A percentile compares a stretch with the other conserved stretches of the same genome.
These are phyloP conservation scores for Paramecium tetraurelia DNA, from an alignment of 73 alveolate species.

Conservation along the genomic window DNA sequence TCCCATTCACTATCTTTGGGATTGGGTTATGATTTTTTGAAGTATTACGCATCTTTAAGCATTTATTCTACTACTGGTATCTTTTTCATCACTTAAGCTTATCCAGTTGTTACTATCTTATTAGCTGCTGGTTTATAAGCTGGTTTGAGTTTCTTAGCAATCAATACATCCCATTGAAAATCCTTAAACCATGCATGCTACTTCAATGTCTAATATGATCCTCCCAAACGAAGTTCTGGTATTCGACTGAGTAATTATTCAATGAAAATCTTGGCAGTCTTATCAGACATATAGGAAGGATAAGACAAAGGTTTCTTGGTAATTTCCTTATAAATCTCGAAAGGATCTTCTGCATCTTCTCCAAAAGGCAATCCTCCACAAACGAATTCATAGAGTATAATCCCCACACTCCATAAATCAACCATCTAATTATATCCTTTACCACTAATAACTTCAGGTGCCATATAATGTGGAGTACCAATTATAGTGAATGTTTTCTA, in stretches of 20 bases:
- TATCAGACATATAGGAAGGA: conserved; percentile 64
- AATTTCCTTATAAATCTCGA: conserved; percentile 65
- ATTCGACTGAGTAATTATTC: conserved; percentile 33
- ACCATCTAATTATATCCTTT: conserved; percentile 58
- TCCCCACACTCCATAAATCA: conserved; percentile 63
- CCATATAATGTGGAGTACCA: conserved; percentile 71
- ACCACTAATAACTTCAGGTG: conserved; percentile 68
- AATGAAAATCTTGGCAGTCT: conserved; percentile 34
- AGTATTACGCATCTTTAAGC: background rate
- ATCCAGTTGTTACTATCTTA: background rate
- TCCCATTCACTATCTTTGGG: conserved; percentile 48
- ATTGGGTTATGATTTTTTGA: background rate
- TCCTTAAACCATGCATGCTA: conserved; percentile 56
- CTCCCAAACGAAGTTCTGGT: conserved; percentile 64
- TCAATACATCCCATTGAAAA: conserved; percentile 55
- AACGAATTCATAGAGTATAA: conserved; percentile 69
- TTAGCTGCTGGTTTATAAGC: background rate
- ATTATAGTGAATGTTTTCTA: conserved; percentile 53
- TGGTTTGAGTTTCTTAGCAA: background rate
- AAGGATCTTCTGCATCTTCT: conserved; percentile 79
- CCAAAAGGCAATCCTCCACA: conserved; percentile 81
- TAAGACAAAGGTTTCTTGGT: conserved; percentile 25
- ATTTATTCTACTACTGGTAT: background rate
- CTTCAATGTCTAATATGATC: conserved; percentile 49
- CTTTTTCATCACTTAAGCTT: background rate